A percentile compares a stretch with the other conserved stretches of the same genome.
Conservation (phyloP, 2,329 filamentous ascomycete genomes). For the Alternaria ventricosa region DNA sequence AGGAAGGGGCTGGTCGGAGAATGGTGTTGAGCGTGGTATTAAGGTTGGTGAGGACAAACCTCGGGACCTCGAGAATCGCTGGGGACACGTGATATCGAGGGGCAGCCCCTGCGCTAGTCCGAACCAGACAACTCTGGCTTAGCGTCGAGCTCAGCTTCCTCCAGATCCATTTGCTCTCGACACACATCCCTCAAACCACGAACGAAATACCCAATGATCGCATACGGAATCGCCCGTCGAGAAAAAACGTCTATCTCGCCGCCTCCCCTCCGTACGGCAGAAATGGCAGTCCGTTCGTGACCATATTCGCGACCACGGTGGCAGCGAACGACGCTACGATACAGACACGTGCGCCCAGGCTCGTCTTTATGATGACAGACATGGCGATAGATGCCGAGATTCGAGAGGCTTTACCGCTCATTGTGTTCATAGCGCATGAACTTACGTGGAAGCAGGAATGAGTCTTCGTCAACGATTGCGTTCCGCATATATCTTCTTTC, state of each 20-base stretch:
- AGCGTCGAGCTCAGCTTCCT: not conserved
- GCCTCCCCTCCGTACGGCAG: not conserved
- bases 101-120: not conserved
- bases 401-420: not conserved
- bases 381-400: not conserved
- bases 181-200: not conserved
- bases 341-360: not conserved
- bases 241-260: not conserved
- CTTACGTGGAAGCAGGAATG: not conserved
- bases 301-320: not conserved
- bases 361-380: not conserved
- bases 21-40: not conserved
- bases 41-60: not conserved
- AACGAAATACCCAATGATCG: not conserved
- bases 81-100: not conserved
- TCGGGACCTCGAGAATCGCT: not conserved
- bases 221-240: not conserved
- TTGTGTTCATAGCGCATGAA: not conserved
- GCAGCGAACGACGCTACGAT: not conserved
- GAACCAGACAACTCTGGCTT: not conserved
- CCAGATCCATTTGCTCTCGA: not conserved
- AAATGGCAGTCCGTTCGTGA: not conserved
- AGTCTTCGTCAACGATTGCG: not conserved
- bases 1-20: not conserved
- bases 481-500: not conserved